Percentiles rank a stretch among this genome's conserved stretches.
Evolutionary conservation across 2,329 filamentous ascomycete species (phyloP).

Genomic region (Colletotrichum magnum): DNA sequence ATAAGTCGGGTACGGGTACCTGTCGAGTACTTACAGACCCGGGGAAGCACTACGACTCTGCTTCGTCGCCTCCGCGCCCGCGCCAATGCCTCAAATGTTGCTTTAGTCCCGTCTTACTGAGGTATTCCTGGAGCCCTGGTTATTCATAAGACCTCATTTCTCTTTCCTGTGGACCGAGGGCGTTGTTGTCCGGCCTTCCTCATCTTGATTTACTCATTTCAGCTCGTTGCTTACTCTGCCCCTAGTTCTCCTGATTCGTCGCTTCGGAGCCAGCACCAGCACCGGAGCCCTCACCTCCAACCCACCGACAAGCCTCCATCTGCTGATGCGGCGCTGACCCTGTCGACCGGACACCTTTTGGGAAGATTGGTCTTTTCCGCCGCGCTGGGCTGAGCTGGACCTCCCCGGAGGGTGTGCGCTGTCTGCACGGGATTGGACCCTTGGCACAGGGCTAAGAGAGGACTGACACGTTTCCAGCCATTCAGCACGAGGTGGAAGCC

Average conservation of each 20-base stretch:
- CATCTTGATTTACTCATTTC: conserved; percentile 8
- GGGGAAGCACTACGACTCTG: conserved; percentile 3
- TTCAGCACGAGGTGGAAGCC: too few relatives aligned
- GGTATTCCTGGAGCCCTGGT: conserved; percentile 3
- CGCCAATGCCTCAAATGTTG: conserved; percentile 15
- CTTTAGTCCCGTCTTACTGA: neutral
- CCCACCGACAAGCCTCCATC: conserved; percentile 3
- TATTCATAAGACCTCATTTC: conserved; percentile 16
- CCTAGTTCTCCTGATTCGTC: conserved; percentile 21
- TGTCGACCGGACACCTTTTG: conserved; percentile 5
- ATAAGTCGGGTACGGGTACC: conserved; percentile 21
- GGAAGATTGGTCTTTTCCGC: neutral
- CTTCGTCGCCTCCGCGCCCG: conserved; percentile 9
- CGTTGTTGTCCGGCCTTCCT: neutral
- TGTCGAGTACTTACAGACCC: conserved; percentile 29
- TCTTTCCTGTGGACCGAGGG: neutral
- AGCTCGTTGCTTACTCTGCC: conserved; percentile 16
- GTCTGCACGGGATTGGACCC: conserved; percentile 25
- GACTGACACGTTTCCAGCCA: neutral
- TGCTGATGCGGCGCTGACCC: conserved; percentile 3
- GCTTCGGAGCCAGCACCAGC: conserved; percentile 14
- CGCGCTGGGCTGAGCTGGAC: conserved; percentile 21
- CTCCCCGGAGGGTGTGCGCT: conserved; percentile 12
- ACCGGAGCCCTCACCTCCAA: neutral
- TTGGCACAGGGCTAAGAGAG: neutral